Evolutionary conservation across 345 rosid genomes (phyloP).

Genomic region (Rhizophora mangle): DNA sequence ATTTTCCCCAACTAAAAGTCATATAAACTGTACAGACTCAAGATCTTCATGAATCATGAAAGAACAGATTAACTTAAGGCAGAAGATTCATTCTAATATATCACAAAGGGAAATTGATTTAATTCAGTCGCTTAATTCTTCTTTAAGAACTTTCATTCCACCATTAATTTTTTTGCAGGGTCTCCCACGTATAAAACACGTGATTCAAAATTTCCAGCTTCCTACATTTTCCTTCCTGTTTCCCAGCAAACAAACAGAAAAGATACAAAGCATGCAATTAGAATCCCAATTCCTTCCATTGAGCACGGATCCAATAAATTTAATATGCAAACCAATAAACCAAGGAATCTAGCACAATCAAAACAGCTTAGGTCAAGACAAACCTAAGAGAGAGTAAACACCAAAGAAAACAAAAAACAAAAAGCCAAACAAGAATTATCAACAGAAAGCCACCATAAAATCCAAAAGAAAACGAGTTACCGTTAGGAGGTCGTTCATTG

Average conservation of each 20-base stretch:
- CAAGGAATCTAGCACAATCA: conserved; percentile 15
- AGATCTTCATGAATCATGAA: background rate
- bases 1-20: background rate
- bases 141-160: background rate
- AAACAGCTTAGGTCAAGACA: conserved; percentile 21
- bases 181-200: background rate
- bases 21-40: background rate
- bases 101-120: background rate
- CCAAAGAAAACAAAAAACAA: background rate
- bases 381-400: conserved; percentile 13
- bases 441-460: background rate
- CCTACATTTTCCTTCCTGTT: background rate
- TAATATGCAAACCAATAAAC: conserved; percentile 6
- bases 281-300: background rate
- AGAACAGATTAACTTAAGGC: background rate
- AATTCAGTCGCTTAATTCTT: background rate
- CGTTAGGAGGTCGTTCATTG: conserved; percentile 83
- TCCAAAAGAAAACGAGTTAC: conserved; percentile 30
- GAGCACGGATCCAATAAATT: conserved; percentile 9
- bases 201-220: background rate
- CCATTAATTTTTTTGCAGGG: background rate
- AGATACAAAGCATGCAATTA: background rate
- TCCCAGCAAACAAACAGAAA: conserved; percentile 16
- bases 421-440: background rate
- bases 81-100: background rate